A percentile compares a stretch with the other conserved stretches of the same genome.
These are phyloP conservation scores for Monsonia emarginata DNA, from an alignment of 441 rosid species.

Conservation along the genomic window DNA sequence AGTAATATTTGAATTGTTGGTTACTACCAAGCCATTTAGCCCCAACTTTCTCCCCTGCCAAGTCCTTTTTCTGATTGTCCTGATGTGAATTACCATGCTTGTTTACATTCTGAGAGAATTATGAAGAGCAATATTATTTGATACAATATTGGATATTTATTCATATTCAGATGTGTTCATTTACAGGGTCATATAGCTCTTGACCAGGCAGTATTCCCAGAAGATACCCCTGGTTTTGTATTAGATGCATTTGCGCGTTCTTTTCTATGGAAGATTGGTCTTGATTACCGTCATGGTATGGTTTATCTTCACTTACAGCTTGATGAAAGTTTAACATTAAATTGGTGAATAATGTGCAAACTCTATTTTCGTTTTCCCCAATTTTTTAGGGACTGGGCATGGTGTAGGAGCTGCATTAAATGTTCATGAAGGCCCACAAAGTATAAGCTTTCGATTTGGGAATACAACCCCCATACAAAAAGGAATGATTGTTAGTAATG, in stretches of 20 bases:
- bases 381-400: conserved; percentile 73
- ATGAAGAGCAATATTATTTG: background rate
- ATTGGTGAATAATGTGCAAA: background rate
- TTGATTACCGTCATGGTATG: conserved; percentile 92
- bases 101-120: background rate
- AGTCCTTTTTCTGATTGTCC: background rate
- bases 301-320: background rate
- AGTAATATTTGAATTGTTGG: background rate
- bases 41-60: background rate
- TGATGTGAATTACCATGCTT: background rate
- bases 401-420: conserved; percentile 95
- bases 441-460: conserved; percentile 84
- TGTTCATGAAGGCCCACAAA: conserved; percentile 98
- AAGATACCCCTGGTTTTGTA: conserved; percentile 84
- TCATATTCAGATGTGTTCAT: conserved; percentile 8
- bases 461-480: conserved; percentile 62
- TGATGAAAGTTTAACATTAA: background rate
- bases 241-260: conserved; percentile 89
- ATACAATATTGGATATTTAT: background rate
- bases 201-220: conserved; percentile 88
- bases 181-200: conserved; percentile 96
- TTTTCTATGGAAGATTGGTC: conserved; percentile 88
- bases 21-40: background rate
- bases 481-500: conserved; percentile 97
- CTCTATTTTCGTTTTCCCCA: conserved; percentile 12